Base-by-base conservation (phyloP, 345 rosid genomes). In the rapeseed (Brassica napus) region DNA sequence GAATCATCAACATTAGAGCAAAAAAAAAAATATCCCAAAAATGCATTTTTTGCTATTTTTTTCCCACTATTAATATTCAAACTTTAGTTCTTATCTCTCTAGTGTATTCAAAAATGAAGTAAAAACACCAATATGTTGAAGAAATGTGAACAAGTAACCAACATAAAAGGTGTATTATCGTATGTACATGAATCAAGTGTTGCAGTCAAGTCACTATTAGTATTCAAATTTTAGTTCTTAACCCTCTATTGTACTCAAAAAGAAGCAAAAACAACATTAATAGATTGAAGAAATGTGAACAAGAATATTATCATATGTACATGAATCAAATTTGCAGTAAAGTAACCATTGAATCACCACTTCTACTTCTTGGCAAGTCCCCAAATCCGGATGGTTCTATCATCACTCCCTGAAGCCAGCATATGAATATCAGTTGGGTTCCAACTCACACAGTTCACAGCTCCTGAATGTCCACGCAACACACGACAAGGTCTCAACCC, bases 391-490 rank as follows among this genome's bases (percentile, higher is more conserved):
- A 88, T 84, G 84, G 58, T 52, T 52, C 58, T 6, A 15, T 52
- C 58, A 6, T 52, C 58, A 15, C 58, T 52, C 58, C 21, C 91
- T 21, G 93, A 89, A 6, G 93, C 93, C 61, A 89, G 34, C 91
- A 89, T 88, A 44, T 89, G 86, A 8, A 66, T 72, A 63, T 89
- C 78, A 2, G 61, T 64, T 0, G 88, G 89, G 69, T 81, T 89
- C 90, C 93, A 89, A 79, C 88, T 88, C 68, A 88, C 91, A 60
- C 90, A 84, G 62, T 86, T 88, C 6, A 88, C 89, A 15, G 88
- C 85, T 54, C 90, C 89, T 9, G 91, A 74, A 64, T 89, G 90
- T 15, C 91, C 91, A 0, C 69, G 68, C 73, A 89, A 37, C 9
- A 82, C 82, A 57, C 64, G 3, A 11, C 15, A 37, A 11, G 85